These are phyloP conservation scores for Chlamydomonas applanata DNA, from an alignment of 139 green algal species.

Conservation along the genomic window DNA sequence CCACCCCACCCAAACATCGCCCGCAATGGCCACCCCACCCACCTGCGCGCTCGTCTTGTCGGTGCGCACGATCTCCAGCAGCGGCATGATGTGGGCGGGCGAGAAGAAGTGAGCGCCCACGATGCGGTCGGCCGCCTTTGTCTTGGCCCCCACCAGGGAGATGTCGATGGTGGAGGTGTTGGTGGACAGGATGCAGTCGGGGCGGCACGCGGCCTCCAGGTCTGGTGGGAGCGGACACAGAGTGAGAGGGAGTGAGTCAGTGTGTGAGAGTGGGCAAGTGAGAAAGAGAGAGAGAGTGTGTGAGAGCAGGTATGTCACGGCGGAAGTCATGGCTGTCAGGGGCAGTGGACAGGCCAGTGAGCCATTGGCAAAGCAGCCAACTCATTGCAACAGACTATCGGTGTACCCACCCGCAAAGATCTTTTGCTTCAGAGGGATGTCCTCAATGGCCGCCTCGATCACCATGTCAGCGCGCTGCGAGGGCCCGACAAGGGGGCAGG, in stretches of 20 bases:
- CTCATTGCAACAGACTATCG: background rate
- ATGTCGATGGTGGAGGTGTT: conserved; percentile 99
- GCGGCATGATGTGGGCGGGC: conserved; percentile 97
- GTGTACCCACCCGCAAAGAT: conserved; percentile 67
- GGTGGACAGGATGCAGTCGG: conserved; percentile 89
- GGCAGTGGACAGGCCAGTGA: too few species aligned
- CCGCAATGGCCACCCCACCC: too few species aligned
- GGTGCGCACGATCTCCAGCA: conserved; percentile 97
- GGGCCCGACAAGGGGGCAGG: background rate
- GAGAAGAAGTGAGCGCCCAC: conserved; percentile 95
- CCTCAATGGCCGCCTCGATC: conserved; percentile 97
- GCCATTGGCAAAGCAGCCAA: too few species aligned
- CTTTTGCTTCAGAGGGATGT: conserved; percentile 91
- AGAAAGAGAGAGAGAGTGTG: background rate
- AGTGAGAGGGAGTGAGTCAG: too few species aligned
- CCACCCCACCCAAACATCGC: too few species aligned
- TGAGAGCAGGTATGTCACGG: background rate
- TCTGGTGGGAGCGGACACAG: too few species aligned
- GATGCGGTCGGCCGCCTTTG: conserved; percentile 69
- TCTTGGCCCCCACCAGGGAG: conserved; percentile 59
- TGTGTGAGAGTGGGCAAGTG: background rate
- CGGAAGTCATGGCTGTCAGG: background rate
- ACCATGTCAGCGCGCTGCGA: conserved; percentile 84
- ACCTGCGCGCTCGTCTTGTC: conserved; percentile 82
- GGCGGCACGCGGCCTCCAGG: conserved; percentile 71